Evolutionary conservation across 208 protist genomes (phyloP).

Genomic region (Trypanosoma lewisi): DNA sequence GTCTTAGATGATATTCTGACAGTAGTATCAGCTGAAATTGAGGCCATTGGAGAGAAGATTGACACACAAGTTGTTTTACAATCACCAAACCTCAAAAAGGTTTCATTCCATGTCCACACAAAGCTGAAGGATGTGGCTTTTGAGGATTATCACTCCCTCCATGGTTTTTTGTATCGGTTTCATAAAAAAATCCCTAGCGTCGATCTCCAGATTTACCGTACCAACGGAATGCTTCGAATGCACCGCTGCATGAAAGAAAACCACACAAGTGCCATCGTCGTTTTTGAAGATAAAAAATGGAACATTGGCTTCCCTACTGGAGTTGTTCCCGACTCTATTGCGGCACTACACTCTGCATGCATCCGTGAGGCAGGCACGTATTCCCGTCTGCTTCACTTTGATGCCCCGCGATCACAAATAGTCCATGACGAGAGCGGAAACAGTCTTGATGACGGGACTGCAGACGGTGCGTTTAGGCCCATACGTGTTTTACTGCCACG

Average conservation of each 20-base stretch:
- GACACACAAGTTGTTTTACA: slow-evolving; percentile 82
- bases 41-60: slow-evolving; percentile 72
- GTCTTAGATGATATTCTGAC: slow-evolving; percentile 59
- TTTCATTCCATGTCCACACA: slow-evolving; percentile 86
- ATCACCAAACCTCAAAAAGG: slow-evolving; percentile 89
- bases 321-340: slow-evolving; percentile 58
- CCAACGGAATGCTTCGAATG: slow-evolving; percentile 87
- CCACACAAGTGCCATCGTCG: slow-evolving; percentile 79
- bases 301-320: slow-evolving; percentile 73
- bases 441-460: neutral
- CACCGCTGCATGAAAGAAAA: slow-evolving; percentile 89
- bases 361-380: slow-evolving; percentile 68
- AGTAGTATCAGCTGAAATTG: slow-evolving; percentile 61
- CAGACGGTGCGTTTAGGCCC: neutral
- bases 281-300: slow-evolving; percentile 72
- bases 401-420: slow-evolving; percentile 30
- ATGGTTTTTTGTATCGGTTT: slow-evolving; percentile 74
- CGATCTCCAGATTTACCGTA: slow-evolving; percentile 84
- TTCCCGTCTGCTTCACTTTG: slow-evolving; percentile 61
- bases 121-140: slow-evolving; percentile 84
- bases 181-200: slow-evolving; percentile 68
- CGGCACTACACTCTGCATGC: slow-evolving; percentile 76
- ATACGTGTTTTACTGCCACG: slow-evolving; percentile 54
- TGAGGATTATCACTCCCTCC: slow-evolving; percentile 75
- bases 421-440: slow-evolving; percentile 5